phyloP scores from a whole-genome alignment of 768 basidiomycete genomes.

The Xerocomellus dryophilus region DNA sequence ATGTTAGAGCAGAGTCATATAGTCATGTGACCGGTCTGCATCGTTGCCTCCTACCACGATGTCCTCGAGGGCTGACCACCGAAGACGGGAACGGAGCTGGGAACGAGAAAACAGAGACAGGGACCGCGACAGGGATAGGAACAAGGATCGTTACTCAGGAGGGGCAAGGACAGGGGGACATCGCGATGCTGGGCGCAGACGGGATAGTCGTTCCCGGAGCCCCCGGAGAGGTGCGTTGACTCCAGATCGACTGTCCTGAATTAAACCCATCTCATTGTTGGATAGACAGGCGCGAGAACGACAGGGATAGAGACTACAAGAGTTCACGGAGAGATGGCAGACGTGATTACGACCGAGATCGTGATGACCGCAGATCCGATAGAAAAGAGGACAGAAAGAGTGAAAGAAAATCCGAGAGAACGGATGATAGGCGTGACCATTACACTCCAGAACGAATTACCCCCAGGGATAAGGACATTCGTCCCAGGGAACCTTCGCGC shows the following conservation, averaged over 20 bases:
- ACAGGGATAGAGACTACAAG: slow-evolving; percentile 39
- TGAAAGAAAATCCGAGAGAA: slow-evolving; percentile 31
- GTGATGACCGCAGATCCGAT: slow-evolving; percentile 32
- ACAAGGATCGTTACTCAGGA: slow-evolving; percentile 45
- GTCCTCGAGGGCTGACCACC: slow-evolving; percentile 56
- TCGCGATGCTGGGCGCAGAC: slow-evolving; percentile 34
- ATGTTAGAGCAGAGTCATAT: slow-evolving; percentile 7
- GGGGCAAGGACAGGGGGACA: slow-evolving; percentile 33
- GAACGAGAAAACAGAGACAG: slow-evolving; percentile 42
- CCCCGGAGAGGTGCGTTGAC: slow-evolving; percentile 32
- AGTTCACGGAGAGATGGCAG: slow-evolving; percentile 32
- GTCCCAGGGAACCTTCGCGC: slow-evolving; percentile 21
- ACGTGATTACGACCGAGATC: slow-evolving; percentile 31
- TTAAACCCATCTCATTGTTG: neutral
- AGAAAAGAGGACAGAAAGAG: slow-evolving; percentile 32
- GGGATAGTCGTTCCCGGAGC: slow-evolving; percentile 40
- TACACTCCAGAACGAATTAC: slow-evolving; percentile 39
- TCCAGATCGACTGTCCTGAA: neutral
- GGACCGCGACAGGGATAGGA: slow-evolving; percentile 32
- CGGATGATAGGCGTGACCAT: slow-evolving; percentile 41
- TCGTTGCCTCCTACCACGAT: slow-evolving; percentile 39
- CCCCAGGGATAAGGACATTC: slow-evolving; percentile 26
- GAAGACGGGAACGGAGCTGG: slow-evolving; percentile 63
- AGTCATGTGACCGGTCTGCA: slow-evolving; percentile 27
- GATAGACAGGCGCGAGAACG: slow-evolving; percentile 36